Conservation (phyloP, 2,329 filamentous ascomycete genomes). For the Chalaropsis ovoidea region DNA sequence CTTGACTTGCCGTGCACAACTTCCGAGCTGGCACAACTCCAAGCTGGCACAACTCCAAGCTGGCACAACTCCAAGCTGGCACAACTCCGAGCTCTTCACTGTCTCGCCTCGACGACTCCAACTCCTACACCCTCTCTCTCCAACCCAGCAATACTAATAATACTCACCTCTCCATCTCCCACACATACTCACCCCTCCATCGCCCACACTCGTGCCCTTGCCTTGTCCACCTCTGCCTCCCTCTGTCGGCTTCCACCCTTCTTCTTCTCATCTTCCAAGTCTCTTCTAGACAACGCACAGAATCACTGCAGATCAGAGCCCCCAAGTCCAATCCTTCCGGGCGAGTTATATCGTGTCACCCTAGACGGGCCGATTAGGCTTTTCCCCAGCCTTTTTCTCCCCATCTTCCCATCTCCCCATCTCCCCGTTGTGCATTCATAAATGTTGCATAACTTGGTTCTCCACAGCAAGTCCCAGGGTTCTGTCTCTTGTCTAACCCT, state of each 20-base stretch:
- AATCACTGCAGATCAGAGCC: constrained; percentile 7
- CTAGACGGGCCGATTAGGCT: constrained; percentile 9
- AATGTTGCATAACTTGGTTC: no score
- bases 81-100: no score
- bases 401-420: neutral
- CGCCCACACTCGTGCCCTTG: neutral
- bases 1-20: neutral
- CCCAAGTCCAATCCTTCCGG: constrained; percentile 1
- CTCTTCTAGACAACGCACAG: constrained; percentile 2
- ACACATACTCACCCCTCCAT: neutral
- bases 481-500: neutral
- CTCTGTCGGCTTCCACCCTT: neutral
- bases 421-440: neutral
- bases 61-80: no score
- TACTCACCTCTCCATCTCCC: no score
- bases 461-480: neutral
- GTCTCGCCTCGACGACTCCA: no score
- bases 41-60: no score
- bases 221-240: neutral
- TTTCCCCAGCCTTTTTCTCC: constrained; percentile 9
- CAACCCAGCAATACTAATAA: no score
- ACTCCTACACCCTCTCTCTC: no score
- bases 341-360: constrained; percentile 9
- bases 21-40: neutral
- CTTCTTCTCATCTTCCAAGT: constrained; percentile 6